Base-by-base conservation (phyloP, 495 filamentous ascomycete genomes). In the Daldinia grandis region DNA sequence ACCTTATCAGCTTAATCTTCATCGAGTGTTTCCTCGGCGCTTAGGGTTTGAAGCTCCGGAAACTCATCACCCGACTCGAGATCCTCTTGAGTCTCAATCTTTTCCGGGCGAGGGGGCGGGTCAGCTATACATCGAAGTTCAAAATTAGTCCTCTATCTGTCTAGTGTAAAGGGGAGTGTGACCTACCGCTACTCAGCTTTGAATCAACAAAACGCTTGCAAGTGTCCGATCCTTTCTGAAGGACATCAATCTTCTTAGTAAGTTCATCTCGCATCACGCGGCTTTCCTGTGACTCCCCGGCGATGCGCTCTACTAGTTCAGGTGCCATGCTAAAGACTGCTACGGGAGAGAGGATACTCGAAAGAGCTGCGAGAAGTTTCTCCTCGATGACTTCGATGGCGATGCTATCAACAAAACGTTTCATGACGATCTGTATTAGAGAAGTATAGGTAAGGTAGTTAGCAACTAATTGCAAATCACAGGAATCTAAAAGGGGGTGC, bases 341-440 rank as follows among this genome's bases (percentile, higher is more conserved):
- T 3, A 73, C 66, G 8, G 73, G 73, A 4, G 73, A 75, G 53
- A 76, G 82, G 35, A 88, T 79, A 0, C 74, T 69, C 4, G 81
- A 64, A 12, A 88, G 74, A 8, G 71, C 66, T 17, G 66, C 68
- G n/a, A 91, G 76, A 40, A 91, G 81, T 72, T 86, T 87, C 28
- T 82, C 80, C 57, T 91, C 89, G 33, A 90, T 85, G 3, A 84
- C 89, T 40, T 89, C 79, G 4, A 82, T 83, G 15, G 85, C 81
- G 27, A 91, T 67, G 47, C 91, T 87, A 38, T 92, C 87, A n/a
- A 89, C 76, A 72, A 92, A 90, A 0, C 81, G 83, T 66, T 85
- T 82, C 58, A 89, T 73, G 0, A 89, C 84, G 69, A 91, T 84
- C 89, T 90, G 57, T 38, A 65, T 58, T 30, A 27, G 50, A 27